Base-by-base conservation (phyloP, 495 filamentous ascomycete genomes). In the Penicillium egyptiacum region DNA sequence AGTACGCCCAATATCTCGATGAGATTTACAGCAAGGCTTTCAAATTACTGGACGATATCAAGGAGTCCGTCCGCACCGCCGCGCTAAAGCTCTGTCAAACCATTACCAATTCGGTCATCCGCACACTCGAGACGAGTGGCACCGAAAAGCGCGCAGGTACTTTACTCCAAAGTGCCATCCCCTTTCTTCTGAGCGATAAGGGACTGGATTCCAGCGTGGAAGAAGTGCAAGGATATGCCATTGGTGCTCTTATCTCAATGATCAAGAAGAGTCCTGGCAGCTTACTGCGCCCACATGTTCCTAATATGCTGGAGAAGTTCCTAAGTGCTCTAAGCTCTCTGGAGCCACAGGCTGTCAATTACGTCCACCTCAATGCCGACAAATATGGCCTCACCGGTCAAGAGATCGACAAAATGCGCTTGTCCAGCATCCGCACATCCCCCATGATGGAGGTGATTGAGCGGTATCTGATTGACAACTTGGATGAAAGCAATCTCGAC, bases 361-460 rank as follows among this genome's bases (percentile, higher is more conserved):
- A 96, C 66, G 76, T 96, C 53, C 91, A 96, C 73, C 83, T 96
- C 58, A 92, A 94, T 61, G 89, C 90, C 0, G 84, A 87, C 35
- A 91, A 93, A 56, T 96, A 96, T 61, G 88, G 90, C 51, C 76
- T 91, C 19, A 91, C 86, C 0, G 81, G 83, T n/a, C 88, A 96
- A 53, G 72, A 83, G 61, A 91, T 98, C 56, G 94, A 98, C 72
- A 90, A 88, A 63, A 81, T 88, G 69, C 83, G 94, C 50, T 81
- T 91, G 33, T 83, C 78, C n/a, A 86, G 81, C 64, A 88, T 96
- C 19, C 87, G 90, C 26, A 82, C 81, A 11, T 94, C 89, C n/a
- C 92, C 94, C 1, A 86, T 98, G 69, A 92, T 90, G 75, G 94
- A 97, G 71, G 91, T 91, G 20, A 90, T 97, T 62, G 91, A 96